These are phyloP conservation scores for Nitzschia sp. DNA, from an alignment of 108 stramenopile genomes.

Conservation along the genomic window DNA sequence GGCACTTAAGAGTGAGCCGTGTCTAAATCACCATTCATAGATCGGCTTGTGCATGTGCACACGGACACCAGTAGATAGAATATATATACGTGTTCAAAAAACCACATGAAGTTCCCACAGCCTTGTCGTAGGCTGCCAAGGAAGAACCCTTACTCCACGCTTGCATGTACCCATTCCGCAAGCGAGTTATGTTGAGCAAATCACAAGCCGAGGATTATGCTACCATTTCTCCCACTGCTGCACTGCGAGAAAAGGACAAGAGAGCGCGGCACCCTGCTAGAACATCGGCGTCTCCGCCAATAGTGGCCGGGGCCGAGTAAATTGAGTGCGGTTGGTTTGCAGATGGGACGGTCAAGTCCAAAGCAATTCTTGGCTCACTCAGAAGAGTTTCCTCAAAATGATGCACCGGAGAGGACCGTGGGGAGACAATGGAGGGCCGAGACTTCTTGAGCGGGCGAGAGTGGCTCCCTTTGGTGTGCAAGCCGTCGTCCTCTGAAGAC, in stretches of 20 bases:
- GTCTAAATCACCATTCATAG: too few species aligned
- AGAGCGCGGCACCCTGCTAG: constrained; percentile 58
- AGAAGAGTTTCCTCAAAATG: constrained; percentile 1
- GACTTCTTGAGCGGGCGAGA: background rate
- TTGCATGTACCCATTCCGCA: too few species aligned
- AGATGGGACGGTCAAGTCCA: constrained; percentile 33
- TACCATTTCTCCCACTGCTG: background rate
- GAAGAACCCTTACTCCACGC: too few species aligned
- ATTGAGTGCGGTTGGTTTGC: background rate
- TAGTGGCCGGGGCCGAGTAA: background rate
- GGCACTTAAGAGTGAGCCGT: too few species aligned
- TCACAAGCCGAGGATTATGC: too few species aligned
- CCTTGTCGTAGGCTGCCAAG: too few species aligned
- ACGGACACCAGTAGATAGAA: too few species aligned
- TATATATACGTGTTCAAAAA: too few species aligned
- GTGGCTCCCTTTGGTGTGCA: background rate
- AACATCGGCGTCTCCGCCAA: constrained; percentile 46
- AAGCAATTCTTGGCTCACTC: constrained; percentile 3
- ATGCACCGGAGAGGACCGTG: background rate
- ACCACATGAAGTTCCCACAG: too few species aligned
- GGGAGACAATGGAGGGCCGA: constrained; percentile 2
- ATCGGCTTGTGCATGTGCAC: too few species aligned
- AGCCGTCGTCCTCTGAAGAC: background rate
- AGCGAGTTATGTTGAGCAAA: too few species aligned
- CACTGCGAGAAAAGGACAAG: constrained; percentile 32